Evolutionary conservation across 2,329 filamentous ascomycete species (phyloP), one percentile per base, ranked within the genome.

Genomic region (Ceratocystis ficicola): DNA sequence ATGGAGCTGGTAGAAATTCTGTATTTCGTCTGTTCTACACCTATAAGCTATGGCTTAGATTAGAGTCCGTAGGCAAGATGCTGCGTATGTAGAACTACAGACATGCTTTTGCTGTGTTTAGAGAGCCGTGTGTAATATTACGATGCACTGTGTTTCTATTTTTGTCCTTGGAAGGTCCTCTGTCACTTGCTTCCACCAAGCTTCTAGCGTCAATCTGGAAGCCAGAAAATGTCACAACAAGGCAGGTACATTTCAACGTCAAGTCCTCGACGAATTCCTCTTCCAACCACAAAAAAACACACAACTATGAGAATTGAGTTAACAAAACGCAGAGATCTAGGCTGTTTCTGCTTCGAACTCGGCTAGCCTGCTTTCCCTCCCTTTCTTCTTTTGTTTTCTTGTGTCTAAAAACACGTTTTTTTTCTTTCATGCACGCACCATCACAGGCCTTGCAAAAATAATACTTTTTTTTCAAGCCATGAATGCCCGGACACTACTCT

Each of bases 121-220:
- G 36, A 15, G 36, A 41, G 36, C 36, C 36, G 36, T 41, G 12
- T 15, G 10, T 41, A 10, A 10, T 12, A 41, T 0, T 50, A 17
- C 12, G 1, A 50, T 8, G 46, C 3, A 50, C n/a, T 50, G 46
- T 50, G 46, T 1, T 50, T 50, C 22, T 50, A n/a, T 50, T 50
- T 50, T 50, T 50, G 7, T 50, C 22, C 6, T 50, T 22, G 36
- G 36, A 1, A 41, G 36, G 10, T 12, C n/a, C 10, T 57, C 15
- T 20, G 32, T 36, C 25, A 41, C 22, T 17, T 28, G 28, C 55
- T 59, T 59, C 55, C 36, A 59, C 15, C 7, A 8, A 32, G 28
- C 55, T 59, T 59, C 55, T 59, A 59, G 55, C 55, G 55, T 30
- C 17, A n/a, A 32, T 59, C 55, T 59, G 36, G 55, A 59, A 32